These are phyloP conservation scores for Sungouiella blattae DNA, from an alignment of 805 yeast genomes.

Conservation along the genomic window DNA sequence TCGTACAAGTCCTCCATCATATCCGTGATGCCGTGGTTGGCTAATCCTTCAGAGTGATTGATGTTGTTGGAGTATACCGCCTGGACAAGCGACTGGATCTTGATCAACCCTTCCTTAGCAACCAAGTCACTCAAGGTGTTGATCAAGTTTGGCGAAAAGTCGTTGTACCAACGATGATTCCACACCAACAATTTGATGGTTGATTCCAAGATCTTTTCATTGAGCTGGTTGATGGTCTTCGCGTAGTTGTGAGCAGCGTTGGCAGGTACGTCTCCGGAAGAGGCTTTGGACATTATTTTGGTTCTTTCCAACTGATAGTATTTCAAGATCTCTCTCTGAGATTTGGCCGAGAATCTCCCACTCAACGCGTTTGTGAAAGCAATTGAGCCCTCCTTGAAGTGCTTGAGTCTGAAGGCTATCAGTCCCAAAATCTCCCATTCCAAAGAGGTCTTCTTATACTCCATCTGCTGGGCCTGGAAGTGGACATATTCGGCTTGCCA, in stretches of 20 bases:
- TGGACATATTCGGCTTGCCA: slow-evolving; percentile 93
- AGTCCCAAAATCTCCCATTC: slow-evolving; percentile 94
- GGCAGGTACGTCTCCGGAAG: slow-evolving; percentile 7
- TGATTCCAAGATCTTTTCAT: slow-evolving; percentile 61
- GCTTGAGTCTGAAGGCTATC: slow-evolving; percentile 81
- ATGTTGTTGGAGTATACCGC: slow-evolving; percentile 53
- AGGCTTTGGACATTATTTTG: slow-evolving; percentile 26
- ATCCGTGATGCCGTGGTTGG: slow-evolving; percentile 53
- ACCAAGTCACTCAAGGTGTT: slow-evolving; percentile 57
- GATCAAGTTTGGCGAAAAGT: slow-evolving; percentile 72
- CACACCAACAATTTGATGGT: slow-evolving; percentile 85
- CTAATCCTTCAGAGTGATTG: slow-evolving; percentile 19
- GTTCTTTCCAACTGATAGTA: slow-evolving; percentile 55
- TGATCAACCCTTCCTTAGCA: slow-evolving; percentile 73
- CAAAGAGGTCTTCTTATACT: slow-evolving; percentile 68
- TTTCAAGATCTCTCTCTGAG: slow-evolving; percentile 69
- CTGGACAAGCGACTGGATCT: slow-evolving; percentile 66
- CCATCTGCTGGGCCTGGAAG: slow-evolving; percentile 82
- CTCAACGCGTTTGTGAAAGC: slow-evolving; percentile 75
- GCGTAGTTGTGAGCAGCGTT: slow-evolving; percentile 29
- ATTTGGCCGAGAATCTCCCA: slow-evolving; percentile 75
- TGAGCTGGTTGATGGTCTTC: slow-evolving; percentile 41
- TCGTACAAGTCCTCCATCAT: slow-evolving; percentile 51
- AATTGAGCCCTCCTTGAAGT: slow-evolving; percentile 78
- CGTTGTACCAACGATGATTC: slow-evolving; percentile 97